phyloP scores from a whole-genome alignment of 1,284 basidiomycete genomes.

The Moesziomyces parantarcticus region DNA sequence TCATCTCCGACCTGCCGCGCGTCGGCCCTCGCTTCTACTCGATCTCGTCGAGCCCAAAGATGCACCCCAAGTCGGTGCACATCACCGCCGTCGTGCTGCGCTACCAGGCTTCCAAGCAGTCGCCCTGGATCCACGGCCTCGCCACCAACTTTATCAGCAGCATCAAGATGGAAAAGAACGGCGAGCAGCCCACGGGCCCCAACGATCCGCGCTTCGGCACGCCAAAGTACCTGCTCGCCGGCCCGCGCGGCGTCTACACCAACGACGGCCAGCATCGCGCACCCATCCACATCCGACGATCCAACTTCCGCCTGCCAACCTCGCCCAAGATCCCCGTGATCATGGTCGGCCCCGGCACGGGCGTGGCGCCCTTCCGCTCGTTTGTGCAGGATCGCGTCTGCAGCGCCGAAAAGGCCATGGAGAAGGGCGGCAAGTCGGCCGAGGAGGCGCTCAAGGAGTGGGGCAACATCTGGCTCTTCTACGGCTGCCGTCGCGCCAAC shows the following conservation, averaged over 20 bases:
- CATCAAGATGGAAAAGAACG: constrained; percentile 77
- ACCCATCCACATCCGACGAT: constrained; percentile 92
- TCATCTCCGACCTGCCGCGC: constrained; percentile 90
- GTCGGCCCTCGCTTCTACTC: constrained; percentile 98
- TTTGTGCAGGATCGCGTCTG: constrained; percentile 98
- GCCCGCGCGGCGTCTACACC: constrained; percentile 86
- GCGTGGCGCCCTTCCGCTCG: constrained; percentile 97
- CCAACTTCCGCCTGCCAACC: constrained; percentile 94
- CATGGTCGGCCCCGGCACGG: constrained; percentile 98
- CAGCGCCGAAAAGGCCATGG: constrained; percentile 88
- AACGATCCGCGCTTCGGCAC: constrained; percentile 67
- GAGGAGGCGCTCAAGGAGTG: constrained; percentile 90
- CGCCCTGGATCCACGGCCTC: constrained; percentile 59
- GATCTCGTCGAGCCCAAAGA: constrained; percentile 95
- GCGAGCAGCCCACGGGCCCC: constrained; percentile 56
- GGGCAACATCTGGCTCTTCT: constrained; percentile 94
- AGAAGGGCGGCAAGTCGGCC: constrained; percentile 87
- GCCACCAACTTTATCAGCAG: constrained; percentile 65
- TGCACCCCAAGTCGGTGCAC: constrained; percentile 87
- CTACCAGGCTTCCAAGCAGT: constrained; percentile 47
- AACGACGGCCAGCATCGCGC: constrained; percentile 77
- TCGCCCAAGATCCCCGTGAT: constrained; percentile 97
- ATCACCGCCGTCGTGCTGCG: constrained; percentile 85
- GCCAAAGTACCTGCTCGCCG: constrained; percentile 86
- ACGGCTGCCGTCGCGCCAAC: constrained; percentile 86